Base-by-base conservation (phyloP, 2,329 filamentous ascomycete genomes). In the Claviceps purpurea region DNA sequence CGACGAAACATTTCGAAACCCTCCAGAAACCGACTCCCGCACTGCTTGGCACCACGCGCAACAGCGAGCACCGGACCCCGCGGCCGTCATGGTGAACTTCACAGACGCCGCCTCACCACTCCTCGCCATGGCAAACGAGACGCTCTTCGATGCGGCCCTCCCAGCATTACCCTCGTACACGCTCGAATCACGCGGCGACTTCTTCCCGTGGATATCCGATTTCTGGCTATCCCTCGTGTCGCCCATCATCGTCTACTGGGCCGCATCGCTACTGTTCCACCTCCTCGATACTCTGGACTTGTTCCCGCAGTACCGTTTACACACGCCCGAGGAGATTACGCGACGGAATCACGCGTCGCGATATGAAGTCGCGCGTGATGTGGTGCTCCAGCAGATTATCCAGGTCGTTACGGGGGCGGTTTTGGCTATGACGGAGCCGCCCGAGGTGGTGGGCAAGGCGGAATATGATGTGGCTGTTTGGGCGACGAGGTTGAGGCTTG, bases 251-350 rank as follows among this genome's bases (percentile, higher is more conserved):
- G 86, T 85, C 53, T 98, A 98, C 76, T 98, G 93, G 93, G 70
- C 73, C 22, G 71, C 94, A 37, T 97, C 91, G 20, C 70, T 87
- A 65, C 71, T 91, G 65, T 98, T 95, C 73, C 91, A 97, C 73
- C 64, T 83, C 59, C 82, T 97, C 62, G 93, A 98, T 70, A 74
- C 82, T 54, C 83, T 84, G 70, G 88, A 96, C 67, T 72, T 91
- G 40, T 95, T 91, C 66, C 84, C 90, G 18, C 81, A 94, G 62
- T 96, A 97, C 70, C 85, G 93, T 56, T 76, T 98, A 43, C 93
- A 98, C 70, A 97, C 93, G 0, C 93, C 93, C 14, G 89, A 89
- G 50, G 91, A 97, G 69, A 85, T 97, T 56, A 66, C 83, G 39
- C 87, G 88, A 68, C 81, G 90, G 61, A 96, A 96, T 69, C 88